Evolutionary conservation across 202 grass and related monocot genomes (phyloP).

Genomic region (Saccharum hybrid): DNA sequence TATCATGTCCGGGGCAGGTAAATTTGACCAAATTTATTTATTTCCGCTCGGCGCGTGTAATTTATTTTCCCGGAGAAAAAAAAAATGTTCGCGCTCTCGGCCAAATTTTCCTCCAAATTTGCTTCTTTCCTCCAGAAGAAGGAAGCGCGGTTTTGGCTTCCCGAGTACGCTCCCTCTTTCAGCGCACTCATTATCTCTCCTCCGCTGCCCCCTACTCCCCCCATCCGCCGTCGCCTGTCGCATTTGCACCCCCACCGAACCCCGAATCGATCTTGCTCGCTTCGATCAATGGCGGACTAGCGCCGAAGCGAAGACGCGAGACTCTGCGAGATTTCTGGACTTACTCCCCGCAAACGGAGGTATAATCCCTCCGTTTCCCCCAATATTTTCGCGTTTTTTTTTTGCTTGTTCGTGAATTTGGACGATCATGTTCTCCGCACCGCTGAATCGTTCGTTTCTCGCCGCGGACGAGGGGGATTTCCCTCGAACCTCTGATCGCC

Average conservation of each 20-base stretch:
- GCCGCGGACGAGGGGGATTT: background rate
- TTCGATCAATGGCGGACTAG: conserved; percentile 34
- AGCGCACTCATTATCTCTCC: background rate
- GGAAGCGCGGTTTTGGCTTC: conserved; percentile 30
- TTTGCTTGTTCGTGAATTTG: background rate
- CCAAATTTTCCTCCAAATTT: background rate
- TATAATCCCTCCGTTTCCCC: background rate
- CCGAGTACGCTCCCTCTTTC: background rate
- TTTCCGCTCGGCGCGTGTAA: background rate
- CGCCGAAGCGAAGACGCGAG: background rate
- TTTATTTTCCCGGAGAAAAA: background rate
- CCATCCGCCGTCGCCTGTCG: background rate
- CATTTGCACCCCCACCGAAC: background rate
- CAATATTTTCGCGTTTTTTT: background rate
- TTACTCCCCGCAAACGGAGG: background rate
- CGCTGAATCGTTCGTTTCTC: background rate
- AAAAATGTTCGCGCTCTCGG: background rate
- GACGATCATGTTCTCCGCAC: background rate
- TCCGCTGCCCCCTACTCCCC: background rate
- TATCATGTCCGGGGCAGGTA: background rate
- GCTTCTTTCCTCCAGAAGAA: background rate
- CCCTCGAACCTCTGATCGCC: background rate
- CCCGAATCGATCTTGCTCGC: background rate
- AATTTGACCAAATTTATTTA: background rate
- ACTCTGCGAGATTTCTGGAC: background rate